phyloP scores from a whole-genome alignment of 768 basidiomycete genomes.

The Serendipita sp. region DNA sequence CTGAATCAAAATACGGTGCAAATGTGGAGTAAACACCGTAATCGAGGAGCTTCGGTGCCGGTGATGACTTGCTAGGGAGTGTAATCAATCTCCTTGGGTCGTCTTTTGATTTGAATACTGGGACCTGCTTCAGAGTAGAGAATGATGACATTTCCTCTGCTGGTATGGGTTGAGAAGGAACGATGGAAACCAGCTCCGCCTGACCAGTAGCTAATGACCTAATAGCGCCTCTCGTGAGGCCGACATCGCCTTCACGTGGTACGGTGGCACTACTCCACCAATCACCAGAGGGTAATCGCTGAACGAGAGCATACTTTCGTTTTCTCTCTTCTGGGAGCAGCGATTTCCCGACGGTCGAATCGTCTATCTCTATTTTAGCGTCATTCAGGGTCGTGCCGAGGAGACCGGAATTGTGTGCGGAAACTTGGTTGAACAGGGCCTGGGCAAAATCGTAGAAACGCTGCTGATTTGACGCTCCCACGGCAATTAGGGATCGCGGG shows the following conservation, averaged over 20 bases:
- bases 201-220: conserved; percentile 44
- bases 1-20: conserved; percentile 65
- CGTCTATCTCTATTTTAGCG: conserved; percentile 19
- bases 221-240: conserved; percentile 24
- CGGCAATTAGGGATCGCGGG: conserved; percentile 45
- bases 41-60: conserved; percentile 37
- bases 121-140: conserved; percentile 32
- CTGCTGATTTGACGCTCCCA: conserved; percentile 50
- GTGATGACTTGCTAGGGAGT: background rate
- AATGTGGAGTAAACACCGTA: conserved; percentile 64
- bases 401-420: conserved; percentile 28
- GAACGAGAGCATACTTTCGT: conserved; percentile 60
- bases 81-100: background rate
- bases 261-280: conserved; percentile 60
- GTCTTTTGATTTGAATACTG: conserved; percentile 21
- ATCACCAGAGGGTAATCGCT: conserved; percentile 58
- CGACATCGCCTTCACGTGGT: conserved; percentile 25
- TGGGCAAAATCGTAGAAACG: conserved; percentile 60
- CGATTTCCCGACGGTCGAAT: conserved; percentile 10
- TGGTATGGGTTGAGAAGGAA: conserved; percentile 39
- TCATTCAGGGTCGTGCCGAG: conserved; percentile 18
- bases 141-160: conserved; percentile 14
- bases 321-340: conserved; percentile 13
- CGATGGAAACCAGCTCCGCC: conserved; percentile 59
- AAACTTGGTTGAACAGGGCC: conserved; percentile 56